Base-by-base conservation (phyloP, 2,329 filamentous ascomycete species). In the Sarocladium brachiariae region DNA sequence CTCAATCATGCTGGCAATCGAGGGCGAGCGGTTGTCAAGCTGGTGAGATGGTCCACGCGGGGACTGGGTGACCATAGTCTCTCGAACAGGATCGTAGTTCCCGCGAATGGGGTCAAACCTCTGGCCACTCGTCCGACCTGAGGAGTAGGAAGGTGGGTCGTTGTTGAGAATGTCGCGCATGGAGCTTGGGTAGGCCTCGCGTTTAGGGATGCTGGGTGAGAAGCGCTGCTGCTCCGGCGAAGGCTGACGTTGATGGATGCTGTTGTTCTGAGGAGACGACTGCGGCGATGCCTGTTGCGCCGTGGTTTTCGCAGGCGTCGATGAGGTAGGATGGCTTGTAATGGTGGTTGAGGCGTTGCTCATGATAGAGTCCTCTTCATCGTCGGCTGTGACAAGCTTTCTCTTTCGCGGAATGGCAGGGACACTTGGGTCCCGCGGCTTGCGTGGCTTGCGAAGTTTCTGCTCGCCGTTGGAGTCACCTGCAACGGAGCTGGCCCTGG, bases 61-160 rank as follows among this genome's bases (percentile, higher is more conserved):
- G 7, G 79, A 81, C 27, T 71, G 65, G 21, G 65, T 72, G 51
- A 78, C 60, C 63, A 84, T 80, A 2, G 80, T 87, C 60, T 80
- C 81, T 37, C 80, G 72, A 46, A 83, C 74, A 1, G 80, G 80
- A 57, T 84, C 81, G 57, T 83, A 84, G 56, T 78, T 83, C n/a
- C 86, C 88, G 43, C 91, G 81, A 56, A 96, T 90, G 1, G 91
- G 91, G 65, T 96, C 91, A 69, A 93, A 96, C 60, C 86, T 89
- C 61, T 89, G 87, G 38, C 89, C 86, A 60, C 86, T 87, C 13
- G 84, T 83, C 47, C 85, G 74, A 46, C 74, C 70, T 8, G 74
- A 72, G 34, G 65, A 73, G 53, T 67, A 74, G 39, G 68, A 66
- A 50, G 67, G 69, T n/a, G 67, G 70, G 56, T 77, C 77, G 52